A percentile compares a stretch with the other conserved stretches of the same genome.
Evolutionary conservation across 192 early-diverging fungal species (phyloP).

Genomic region (Lobosporangium transversale): DNA sequence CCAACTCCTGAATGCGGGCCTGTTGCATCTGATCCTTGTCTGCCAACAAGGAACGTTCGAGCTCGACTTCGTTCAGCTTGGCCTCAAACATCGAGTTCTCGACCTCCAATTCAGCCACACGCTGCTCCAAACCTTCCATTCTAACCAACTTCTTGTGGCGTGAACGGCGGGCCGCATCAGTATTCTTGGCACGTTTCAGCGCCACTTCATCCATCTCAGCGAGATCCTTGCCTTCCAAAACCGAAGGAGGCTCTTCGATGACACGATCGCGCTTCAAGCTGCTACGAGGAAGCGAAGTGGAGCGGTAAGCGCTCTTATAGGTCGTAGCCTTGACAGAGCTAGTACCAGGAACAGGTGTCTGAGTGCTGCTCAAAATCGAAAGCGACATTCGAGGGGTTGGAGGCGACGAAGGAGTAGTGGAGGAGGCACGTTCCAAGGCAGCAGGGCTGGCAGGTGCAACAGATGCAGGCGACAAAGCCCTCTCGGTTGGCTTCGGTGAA

Average conservation of each 20-base stretch:
- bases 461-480: slow-evolving; percentile 13
- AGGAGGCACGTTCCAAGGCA: slow-evolving; percentile 14
- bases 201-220: slow-evolving; percentile 58
- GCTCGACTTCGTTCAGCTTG: slow-evolving; percentile 53
- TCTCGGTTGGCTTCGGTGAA: slow-evolving; percentile 23
- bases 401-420: slow-evolving; percentile 23
- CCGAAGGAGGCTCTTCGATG: slow-evolving; percentile 33
- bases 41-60: slow-evolving; percentile 53
- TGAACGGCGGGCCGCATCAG: slow-evolving; percentile 94
- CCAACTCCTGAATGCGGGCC: slow-evolving; percentile 48
- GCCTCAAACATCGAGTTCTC: slow-evolving; percentile 70
- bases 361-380: slow-evolving; percentile 48
- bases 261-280: slow-evolving; percentile 41
- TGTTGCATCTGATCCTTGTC: slow-evolving; percentile 56
- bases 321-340: slow-evolving; percentile 34
- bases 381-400: slow-evolving; percentile 39
- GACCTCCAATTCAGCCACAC: slow-evolving; percentile 82
- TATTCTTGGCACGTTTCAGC: slow-evolving; percentile 80
- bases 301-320: slow-evolving; percentile 48
- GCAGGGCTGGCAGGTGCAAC: slow-evolving; percentile 5
- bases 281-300: slow-evolving; percentile 16
- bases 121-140: slow-evolving; percentile 84
- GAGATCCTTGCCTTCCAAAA: slow-evolving; percentile 46
- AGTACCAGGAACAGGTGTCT: slow-evolving; percentile 32
- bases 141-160: slow-evolving; percentile 86